Base-by-base conservation (phyloP, 1,139 yeast species). In the Blastobotrys elegans region DNA sequence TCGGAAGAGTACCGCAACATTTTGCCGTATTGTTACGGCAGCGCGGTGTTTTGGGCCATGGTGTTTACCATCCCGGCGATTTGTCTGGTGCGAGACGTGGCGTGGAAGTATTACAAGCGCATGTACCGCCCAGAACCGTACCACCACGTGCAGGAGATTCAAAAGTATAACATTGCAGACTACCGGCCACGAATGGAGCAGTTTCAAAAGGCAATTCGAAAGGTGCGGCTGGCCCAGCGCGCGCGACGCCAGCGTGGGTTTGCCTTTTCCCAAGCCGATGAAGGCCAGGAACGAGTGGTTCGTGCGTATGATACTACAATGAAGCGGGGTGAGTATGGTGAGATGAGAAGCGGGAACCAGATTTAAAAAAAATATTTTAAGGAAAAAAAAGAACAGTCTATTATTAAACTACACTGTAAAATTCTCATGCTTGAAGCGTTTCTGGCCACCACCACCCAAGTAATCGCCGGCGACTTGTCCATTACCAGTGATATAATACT, bases 201-300 rank as follows among this genome's bases (percentile, higher is more conserved):
- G 56, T 94, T 94, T 74, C 98, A 94, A 66, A 89, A 86, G 67
- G 97, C 98, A 5, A 92, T 94, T 51, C 78, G 97, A 63, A 92
- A 90, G 64, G 97, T 92, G 36, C 83, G 99, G 67, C 98, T 94
- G 67, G 97, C 94, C 32, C 97, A 92, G 67, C 79, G 99, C 67
- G 90, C 92, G 84, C 87, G 95, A 64, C 94, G 92, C 63, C 98
- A 92, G 70, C 83, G 98, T 68, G 98, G 98, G 17, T 94, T 88
- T 74, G 99, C 99, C 1, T 94, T 92, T 61, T 89, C 97, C 2
- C 98, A 92, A 67, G 92, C 87, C 45, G 96, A 89, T 57, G 95
- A 86, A 58, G 95, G 95, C 43, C 97, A 92, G 67, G 95, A 88
- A 54, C 82, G 83, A 62, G 80, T 94, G 54, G 84, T 94, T 45